Base-by-base conservation (phyloP, 139 green algal genomes). In the Deuterostichococcus epilithicus region DNA sequence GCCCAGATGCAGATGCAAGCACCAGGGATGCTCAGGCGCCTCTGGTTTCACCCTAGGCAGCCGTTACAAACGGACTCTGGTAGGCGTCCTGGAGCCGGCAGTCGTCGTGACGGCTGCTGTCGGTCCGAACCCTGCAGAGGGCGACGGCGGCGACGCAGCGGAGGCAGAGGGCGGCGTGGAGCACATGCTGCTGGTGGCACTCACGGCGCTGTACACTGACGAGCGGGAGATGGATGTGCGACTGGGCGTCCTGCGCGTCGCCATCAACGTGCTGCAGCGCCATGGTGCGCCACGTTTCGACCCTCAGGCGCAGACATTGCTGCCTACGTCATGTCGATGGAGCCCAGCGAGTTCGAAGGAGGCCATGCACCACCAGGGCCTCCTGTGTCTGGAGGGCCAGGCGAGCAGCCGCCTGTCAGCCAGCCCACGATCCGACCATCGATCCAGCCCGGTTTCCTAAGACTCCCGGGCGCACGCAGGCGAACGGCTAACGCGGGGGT, bases 151-250 rank as follows among this genome's bases (percentile, higher is more conserved):
- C 5, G 22, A 2, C 35, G 68, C 68, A 22, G 35, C n/a, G 13
- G 73, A 80, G 5, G 68, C 42, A 34, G 72, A 74, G 3, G 82
- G 76, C 32, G 91, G 84, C 33, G 77, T 94, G 32, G 88, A 95
- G 82, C 85, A 93, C 78, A 95, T 95, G 91, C 78, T 95, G 52
- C 76, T 95, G 39, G 85, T 92, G 38, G 86, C 91, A 0, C 80
- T 95, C 37, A 88, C 91, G 72, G 83, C 83, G 6, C 71, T 95
- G 76, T 93, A 90, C 70, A 85, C 83, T 34, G 84, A 89, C 72
- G 79, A 86, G 34, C 71, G 67, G 1, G 85, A 94, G 80, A 67
- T 69, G 34, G 91, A 96, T 59, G 90, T 96, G 33, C 82, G 84
- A 4, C 65, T 79, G 35, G 92, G 90, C 25, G 79, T 97, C 65